phyloP scores from a whole-genome alignment of 176 grass and related monocot species.

The Avena insularis region DNA sequence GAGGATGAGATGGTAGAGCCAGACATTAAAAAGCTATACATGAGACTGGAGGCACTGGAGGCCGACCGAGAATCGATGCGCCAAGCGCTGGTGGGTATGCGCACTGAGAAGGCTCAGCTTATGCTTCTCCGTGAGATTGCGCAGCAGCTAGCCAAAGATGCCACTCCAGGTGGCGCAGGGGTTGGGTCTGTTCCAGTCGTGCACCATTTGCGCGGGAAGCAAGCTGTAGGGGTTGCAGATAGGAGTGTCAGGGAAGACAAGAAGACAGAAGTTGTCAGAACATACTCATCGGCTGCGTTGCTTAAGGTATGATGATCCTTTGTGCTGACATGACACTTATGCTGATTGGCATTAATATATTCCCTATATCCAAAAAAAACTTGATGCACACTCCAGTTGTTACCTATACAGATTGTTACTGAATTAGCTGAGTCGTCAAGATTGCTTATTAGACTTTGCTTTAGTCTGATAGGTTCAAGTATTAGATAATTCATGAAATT shows the following conservation, averaged over 20 bases:
- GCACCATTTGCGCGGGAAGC: constrained; percentile 24
- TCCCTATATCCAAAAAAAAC: too few relatives aligned
- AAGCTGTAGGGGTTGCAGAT: constrained; percentile 39
- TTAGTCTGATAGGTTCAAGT: background rate
- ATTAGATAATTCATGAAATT: constrained; percentile 9
- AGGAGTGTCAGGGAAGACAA: constrained; percentile 44
- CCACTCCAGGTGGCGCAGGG: constrained; percentile 30
- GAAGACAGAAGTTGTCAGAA: constrained; percentile 40
- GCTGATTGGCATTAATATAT: background rate
- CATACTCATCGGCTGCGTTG: constrained; percentile 52
- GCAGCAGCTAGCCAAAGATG: constrained; percentile 81
- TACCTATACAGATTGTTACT: constrained; percentile 10
- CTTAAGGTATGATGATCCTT: constrained; percentile 64
- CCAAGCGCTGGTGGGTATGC: constrained; percentile 83
- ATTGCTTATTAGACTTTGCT: background rate
- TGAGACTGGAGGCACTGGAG: constrained; percentile 86
- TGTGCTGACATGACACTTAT: constrained; percentile 9
- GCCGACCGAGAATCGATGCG: constrained; percentile 95
- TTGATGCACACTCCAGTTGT: constrained; percentile 33
- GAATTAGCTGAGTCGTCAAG: background rate
- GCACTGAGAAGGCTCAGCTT: constrained; percentile 86
- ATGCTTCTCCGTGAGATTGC: constrained; percentile 90
- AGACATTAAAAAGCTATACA: constrained; percentile 85
- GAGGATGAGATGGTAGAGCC: constrained; percentile 46
- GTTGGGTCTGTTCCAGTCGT: constrained; percentile 19